phyloP scores from a whole-genome alignment of 257 asterid genomes.

The Sherardia arvensis region DNA sequence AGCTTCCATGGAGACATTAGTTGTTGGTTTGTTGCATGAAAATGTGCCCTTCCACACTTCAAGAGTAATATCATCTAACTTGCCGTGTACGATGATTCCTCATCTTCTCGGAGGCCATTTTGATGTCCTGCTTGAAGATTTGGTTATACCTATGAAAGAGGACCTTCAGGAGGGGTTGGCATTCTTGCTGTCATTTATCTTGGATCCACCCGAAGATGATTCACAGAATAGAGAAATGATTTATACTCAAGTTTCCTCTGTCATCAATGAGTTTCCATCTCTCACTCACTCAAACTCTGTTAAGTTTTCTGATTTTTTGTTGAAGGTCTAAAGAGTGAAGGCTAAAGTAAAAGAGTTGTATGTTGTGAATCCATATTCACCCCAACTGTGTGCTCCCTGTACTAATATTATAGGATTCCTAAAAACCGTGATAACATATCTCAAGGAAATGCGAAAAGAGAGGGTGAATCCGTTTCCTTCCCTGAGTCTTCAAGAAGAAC shows the following conservation, averaged over 20 bases:
- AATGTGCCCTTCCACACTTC: neutral
- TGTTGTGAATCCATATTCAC: too few relatives aligned
- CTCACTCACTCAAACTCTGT: too few relatives aligned
- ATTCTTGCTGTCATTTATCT: neutral
- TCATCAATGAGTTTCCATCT: neutral
- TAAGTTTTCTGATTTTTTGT: neutral
- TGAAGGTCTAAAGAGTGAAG: neutral
- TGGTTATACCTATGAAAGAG: neutral
- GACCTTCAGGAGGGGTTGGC: neutral
- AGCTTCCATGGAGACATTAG: neutral
- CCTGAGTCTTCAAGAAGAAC: neutral
- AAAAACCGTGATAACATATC: neutral
- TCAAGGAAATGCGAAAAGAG: neutral
- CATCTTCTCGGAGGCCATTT: neutral
- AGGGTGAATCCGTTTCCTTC: neutral
- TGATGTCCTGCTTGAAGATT: neutral
- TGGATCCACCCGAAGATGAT: neutral
- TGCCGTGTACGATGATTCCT: neutral
- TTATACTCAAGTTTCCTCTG: neutral
- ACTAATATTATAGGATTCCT: constrained; percentile 1
- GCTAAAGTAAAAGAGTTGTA: neutral
- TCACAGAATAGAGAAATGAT: neutral
- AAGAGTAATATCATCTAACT: neutral
- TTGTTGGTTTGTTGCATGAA: neutral
- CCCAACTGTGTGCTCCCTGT: neutral